Evolutionary conservation across 306 rosid genomes (phyloP), one percentile per base, ranked within the genome.

Genomic region (Arachis hypogaea): DNA sequence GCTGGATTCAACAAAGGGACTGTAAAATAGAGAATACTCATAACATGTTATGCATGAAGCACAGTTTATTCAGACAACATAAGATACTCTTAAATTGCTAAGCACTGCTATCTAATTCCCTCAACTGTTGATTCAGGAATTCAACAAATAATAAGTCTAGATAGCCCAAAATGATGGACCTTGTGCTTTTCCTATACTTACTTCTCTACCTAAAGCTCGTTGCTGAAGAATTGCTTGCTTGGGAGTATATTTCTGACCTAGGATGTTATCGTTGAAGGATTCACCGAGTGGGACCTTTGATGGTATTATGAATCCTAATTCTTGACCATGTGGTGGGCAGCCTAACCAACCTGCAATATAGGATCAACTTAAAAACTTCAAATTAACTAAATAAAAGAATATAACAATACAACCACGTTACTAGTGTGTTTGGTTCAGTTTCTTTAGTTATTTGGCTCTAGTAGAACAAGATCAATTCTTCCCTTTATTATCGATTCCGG

Each of bases 281-380:
- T 94, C 97, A 68, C 89, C 87, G 16, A 94, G 90, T 22, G 98
- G 98, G 86, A 94, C 98, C 88, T 94, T 94, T 22, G 98, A 94
- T 86, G 98, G 98, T 68, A 94, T 84, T 79, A 94, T 81, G 84
- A 81, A 80, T 73, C 64, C 86, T 71, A 94, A 77, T 80, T 91
- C 97, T 43, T 83, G 83, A 76, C 98, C 98, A 41, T 56, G 76
- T 49, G 94, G 52, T 3, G 96, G 96, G 79, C 98, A 94, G 77
- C 82, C 95, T 85, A 91, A 84, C 98, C 98, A 94, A 80, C 98
- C 98, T 94, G 88, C 69, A 81, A 30, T 75, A 57, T 18, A 40
- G 49, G 66, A 80, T 72, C 11, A 61, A 75, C 76, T n/a, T 1
- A 47, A 47, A 9, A 2, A 47, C 12, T 11, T 10, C 55, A 51